phyloP scores from a whole-genome alignment of 306 rosid genomes.

The Vigna angularis region DNA sequence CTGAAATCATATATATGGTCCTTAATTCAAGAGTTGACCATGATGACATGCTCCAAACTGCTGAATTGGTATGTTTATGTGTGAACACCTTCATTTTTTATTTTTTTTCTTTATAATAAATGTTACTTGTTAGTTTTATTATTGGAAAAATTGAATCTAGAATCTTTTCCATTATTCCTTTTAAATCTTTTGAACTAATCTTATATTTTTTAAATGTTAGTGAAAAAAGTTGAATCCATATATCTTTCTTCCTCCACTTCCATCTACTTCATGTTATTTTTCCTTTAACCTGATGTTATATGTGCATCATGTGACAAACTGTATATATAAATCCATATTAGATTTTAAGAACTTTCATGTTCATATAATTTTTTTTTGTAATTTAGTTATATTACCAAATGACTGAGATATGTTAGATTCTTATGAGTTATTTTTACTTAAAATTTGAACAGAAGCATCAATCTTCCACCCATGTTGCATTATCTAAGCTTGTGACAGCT shows the following conservation, averaged over 20 bases:
- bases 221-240: no score
- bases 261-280: background rate
- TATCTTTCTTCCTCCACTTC: no score
- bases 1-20: slow-evolving; percentile 72
- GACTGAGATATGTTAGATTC: background rate
- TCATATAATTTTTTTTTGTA: background rate
- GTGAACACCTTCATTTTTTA: background rate
- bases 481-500: slow-evolving; percentile 85
- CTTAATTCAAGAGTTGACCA: slow-evolving; percentile 79
- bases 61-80: slow-evolving; percentile 66
- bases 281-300: background rate
- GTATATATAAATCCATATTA: background rate
- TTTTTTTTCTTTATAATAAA: background rate
- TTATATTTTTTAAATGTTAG: no score
- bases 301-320: slow-evolving; percentile 1
- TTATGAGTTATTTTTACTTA: background rate
- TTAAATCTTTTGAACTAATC: no score
- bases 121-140: no score
- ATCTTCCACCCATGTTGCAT: slow-evolving; percentile 85
- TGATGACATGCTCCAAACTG: slow-evolving; percentile 81
- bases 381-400: background rate
- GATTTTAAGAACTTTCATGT: background rate
- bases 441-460: slow-evolving; percentile 72
- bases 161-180: no score
- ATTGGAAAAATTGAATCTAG: no score